Percentiles rank a stretch among this genome's conserved stretches.
phyloP scores from a whole-genome alignment of 176 grass and related monocot species.

The Alloteropsis semialata region DNA sequence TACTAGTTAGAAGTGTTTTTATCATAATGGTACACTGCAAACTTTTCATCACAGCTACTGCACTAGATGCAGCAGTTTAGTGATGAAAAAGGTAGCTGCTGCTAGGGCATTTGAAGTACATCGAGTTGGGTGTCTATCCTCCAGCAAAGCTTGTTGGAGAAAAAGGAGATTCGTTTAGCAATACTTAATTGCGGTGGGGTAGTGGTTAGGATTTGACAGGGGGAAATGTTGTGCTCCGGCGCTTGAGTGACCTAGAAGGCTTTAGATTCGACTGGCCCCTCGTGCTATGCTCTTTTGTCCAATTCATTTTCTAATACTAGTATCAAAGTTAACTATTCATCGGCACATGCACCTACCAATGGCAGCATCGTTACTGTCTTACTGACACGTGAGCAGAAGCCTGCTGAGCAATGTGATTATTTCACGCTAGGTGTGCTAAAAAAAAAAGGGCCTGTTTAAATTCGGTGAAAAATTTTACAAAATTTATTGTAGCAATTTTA shows the following conservation, averaged over 20 bases:
- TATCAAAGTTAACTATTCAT: background rate
- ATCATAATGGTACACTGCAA: background rate
- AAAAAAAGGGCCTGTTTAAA: too few relatives aligned
- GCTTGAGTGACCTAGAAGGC: conserved; percentile 1
- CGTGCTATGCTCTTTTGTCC: background rate
- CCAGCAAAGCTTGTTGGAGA: background rate
- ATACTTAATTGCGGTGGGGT: conserved; percentile 6
- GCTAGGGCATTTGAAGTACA: background rate
- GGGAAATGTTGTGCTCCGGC: background rate
- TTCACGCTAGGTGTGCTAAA: background rate
- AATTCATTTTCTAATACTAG: background rate
- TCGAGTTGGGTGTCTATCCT: background rate
- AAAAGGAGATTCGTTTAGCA: background rate
- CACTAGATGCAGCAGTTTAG: background rate
- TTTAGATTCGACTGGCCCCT: background rate
- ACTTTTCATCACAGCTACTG: conserved; percentile 8
- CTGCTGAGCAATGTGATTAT: background rate
- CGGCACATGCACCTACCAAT: background rate
- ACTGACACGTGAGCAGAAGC: background rate
- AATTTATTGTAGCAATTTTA: too few relatives aligned
- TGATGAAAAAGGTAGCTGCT: background rate
- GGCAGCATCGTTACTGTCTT: background rate
- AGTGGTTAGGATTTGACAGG: conserved; percentile 31
- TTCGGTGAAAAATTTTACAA: too few relatives aligned
- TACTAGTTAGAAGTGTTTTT: background rate